Evolutionary conservation across 2,329 filamentous ascomycete species (phyloP), one percentile per base, ranked within the genome.

Genomic region (Fusarium illudens): DNA sequence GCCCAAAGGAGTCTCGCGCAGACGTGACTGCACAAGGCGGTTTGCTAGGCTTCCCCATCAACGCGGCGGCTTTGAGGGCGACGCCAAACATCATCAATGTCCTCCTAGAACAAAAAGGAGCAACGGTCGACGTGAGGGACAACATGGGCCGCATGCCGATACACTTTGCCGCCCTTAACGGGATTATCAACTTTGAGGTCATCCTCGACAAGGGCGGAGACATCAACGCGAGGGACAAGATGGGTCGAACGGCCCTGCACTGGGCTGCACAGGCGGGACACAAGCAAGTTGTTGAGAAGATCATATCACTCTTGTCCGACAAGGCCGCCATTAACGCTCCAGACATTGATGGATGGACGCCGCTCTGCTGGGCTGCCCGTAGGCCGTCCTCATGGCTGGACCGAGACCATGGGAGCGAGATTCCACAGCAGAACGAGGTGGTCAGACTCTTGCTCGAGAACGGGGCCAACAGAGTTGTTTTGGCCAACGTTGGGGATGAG

Each of bases 341-440:
- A 2, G 62, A 65, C 17, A 54, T 65, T 22, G 62, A 63, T 17
- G 53, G 59, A 1, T 65, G 62, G 59, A 63, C 62, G 13, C 59
- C 59, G 0, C 48, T 65, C 22, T 65, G 62, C 19, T 65, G 53
- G 62, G 62, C 55, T 25, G 37, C 53, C 15, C 53, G 59, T 11
- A 17, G 51, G 13, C 6, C 36, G 5, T 6, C n/a, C 3, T 33
- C 27, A 11, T 33, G 52, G 36, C 13, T 17, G 19, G 29, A 9
- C 20, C 5, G 15, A 17, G 27, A 27, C 4, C 12, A 30, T 11
- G 6, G 11, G 0, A 49, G 55, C 0, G 55, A 61, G 2, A 20
- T 10, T 19, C 13, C 7, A 2, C 10, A 49, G 5, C 7, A 22
- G 17, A 36, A 25, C 8, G 32, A 39, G 17, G 29, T 34, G 19